Conservation (phyloP, 768 basidiomycete genomes). For the Steccherinum ochraceum region DNA sequence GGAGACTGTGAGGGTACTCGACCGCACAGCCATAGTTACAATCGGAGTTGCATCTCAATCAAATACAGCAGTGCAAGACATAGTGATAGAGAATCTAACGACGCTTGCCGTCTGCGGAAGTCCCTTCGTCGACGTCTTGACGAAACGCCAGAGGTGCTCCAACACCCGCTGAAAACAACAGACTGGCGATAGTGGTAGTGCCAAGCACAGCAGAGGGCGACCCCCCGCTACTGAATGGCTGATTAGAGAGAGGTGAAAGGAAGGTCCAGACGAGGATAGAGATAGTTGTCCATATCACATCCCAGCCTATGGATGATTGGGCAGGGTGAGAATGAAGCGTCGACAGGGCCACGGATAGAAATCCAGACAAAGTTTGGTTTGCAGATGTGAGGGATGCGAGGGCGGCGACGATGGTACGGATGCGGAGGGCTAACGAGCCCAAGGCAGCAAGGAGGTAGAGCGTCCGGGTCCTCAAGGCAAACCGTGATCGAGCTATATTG, state of each 20-base stretch:
- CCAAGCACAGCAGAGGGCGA: neutral
- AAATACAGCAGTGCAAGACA: too few species aligned
- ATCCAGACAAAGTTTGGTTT: conserved; percentile 6
- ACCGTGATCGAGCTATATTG: conserved; percentile 4
- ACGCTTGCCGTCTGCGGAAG: neutral
- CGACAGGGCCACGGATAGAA: conserved; percentile 25
- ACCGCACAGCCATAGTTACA: too few species aligned
- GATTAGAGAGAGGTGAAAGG: neutral
- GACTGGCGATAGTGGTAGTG: neutral
- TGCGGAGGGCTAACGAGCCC: conserved; percentile 28
- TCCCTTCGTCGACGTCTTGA: neutral
- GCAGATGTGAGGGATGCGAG: conserved; percentile 16
- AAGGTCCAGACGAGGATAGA: neutral
- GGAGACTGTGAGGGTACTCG: too few species aligned
- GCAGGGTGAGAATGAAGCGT: conserved; percentile 49
- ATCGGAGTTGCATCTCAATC: too few species aligned
- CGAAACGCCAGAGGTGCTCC: neutral
- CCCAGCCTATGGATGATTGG: conserved; percentile 59
- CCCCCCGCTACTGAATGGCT: neutral
- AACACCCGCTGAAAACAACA: neutral
- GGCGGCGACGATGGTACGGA: conserved; percentile 24
- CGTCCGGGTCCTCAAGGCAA: conserved; percentile 21
- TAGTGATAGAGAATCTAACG: too few species aligned
- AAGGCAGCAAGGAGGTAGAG: conserved; percentile 33
- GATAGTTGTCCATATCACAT: conserved; percentile 47